Base-by-base conservation (phyloP, 1,284 basidiomycete species). In the Ustilago esculenta region DNA sequence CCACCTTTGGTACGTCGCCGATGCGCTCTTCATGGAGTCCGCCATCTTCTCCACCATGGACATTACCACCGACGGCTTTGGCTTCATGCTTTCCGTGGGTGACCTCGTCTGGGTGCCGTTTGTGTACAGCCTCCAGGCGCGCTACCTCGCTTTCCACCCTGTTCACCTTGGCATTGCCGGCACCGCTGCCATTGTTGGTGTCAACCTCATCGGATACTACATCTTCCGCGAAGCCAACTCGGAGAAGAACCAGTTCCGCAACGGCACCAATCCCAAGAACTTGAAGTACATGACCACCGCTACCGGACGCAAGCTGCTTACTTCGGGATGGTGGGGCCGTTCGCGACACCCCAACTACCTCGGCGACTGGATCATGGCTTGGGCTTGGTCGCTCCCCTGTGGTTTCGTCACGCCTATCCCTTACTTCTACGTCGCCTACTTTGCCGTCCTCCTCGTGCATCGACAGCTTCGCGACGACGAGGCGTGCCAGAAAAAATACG, bases 81-180 rank as follows among this genome's bases (percentile, higher is more conserved):
- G 96, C 7, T 98, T 95, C 86, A 99, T 98, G 96, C 89, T 99
- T 27, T 85, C 92, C 3, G 88, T 96, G 44, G 96, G 95, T 41
- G 94, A 98, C 82, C 87, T 98, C 21, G 85, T 89, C 17, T 98
- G 93, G 91, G 91, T 98, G 9, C 96, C 96, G 5, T 97, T 98
- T 84, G 89, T 89, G 14, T 99, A 98, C 84, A 89, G 89, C 20
- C 87, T 98, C 5, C 94, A 98, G 84, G 92, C 94, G 1, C 90
- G 94, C 51, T 98, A 91, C 84, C 88, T 98, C 56, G 94, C 90
- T 27, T 95, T 94, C 85, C 86, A 87, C 61, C 94, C 88, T 10
- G 85, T 92, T 33, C 88, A 92, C 70, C 88, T 98, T 40, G 91
- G 92, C 36, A 84, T 86, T 5, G 69, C 87, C n/a, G 85, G 85